These are phyloP conservation scores for Penicillium rolfsii DNA, from an alignment of 2,329 filamentous ascomycete species.

Conservation along the genomic window DNA sequence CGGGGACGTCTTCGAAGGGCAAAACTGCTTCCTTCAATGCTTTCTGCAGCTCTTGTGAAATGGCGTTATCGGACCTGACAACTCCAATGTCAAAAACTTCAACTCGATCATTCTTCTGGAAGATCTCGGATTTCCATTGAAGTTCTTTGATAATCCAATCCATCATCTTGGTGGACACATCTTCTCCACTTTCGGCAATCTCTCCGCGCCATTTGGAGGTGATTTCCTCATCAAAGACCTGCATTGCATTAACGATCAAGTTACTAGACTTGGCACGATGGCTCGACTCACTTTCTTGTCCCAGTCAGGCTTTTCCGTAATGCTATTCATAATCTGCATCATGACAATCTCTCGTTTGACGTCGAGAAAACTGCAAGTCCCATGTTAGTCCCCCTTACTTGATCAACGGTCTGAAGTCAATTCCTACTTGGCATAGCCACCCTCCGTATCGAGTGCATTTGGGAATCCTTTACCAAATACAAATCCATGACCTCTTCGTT, in stretches of 20 bases:
- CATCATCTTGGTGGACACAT: constrained; percentile 41
- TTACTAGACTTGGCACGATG: background rate
- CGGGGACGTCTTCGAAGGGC: constrained; percentile 58
- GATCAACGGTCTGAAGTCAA: background rate
- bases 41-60: constrained; percentile 47
- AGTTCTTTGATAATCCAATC: constrained; percentile 53
- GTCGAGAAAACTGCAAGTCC: background rate
- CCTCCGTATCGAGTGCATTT: background rate
- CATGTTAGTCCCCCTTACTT: background rate
- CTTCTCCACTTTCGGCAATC: constrained; percentile 20
- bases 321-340: constrained; percentile 46
- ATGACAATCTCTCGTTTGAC: constrained; percentile 41
- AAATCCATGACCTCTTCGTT: background rate
- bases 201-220: constrained; percentile 41
- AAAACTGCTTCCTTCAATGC: constrained; percentile 52
- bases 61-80: constrained; percentile 58
- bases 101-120: constrained; percentile 46
- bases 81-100: constrained; percentile 52
- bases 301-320: constrained; percentile 52
- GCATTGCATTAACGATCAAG: background rate
- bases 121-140: constrained; percentile 51
- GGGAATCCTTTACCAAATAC: background rate
- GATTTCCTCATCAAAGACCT: constrained; percentile 39
- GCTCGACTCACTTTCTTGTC: constrained; percentile 39
- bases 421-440: background rate